phyloP scores from a whole-genome alignment of 2,329 filamentous ascomycete genomes.

The Ceratocystis albifundus region DNA sequence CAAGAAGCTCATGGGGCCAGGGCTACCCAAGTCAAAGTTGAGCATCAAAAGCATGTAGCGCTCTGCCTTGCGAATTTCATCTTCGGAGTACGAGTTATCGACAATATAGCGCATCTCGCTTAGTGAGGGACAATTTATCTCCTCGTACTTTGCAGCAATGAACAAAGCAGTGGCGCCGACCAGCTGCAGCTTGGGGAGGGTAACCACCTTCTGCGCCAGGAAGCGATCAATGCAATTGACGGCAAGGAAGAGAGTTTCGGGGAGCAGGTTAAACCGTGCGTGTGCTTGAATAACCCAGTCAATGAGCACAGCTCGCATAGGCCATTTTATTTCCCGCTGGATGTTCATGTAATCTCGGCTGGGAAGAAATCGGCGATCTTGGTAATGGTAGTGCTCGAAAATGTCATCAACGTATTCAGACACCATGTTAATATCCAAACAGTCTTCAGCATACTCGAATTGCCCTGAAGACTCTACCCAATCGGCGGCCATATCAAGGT shows the following conservation, averaged over 20 bases:
- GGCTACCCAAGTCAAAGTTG: constrained; percentile 89
- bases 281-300: constrained; percentile 98
- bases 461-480: constrained; percentile 57
- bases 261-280: constrained; percentile 75
- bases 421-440: constrained; percentile 97
- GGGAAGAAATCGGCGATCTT: constrained; percentile 51
- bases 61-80: constrained; percentile 94
- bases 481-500: constrained; percentile 55
- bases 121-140: constrained; percentile 94
- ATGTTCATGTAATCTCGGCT: constrained; percentile 93
- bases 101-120: constrained; percentile 98
- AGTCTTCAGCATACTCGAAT: constrained; percentile 70
- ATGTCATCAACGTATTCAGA: constrained; percentile 95
- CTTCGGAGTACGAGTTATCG: constrained; percentile 73
- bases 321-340: constrained; percentile 97
- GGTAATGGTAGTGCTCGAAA: constrained; percentile 41
- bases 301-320: constrained; percentile 93
- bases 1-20: constrained; percentile 98
- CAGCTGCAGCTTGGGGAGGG: constrained; percentile 85
- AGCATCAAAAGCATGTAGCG: constrained; percentile 97
- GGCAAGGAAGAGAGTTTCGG: constrained; percentile 86
- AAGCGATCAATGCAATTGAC: constrained; percentile 98
- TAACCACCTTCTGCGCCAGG: constrained; percentile 86
- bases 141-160: constrained; percentile 94
- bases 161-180: constrained; percentile 94